These are phyloP conservation scores for Trichoderma erinaceum DNA, from an alignment of 495 filamentous ascomycete genomes.

Conservation along the genomic window DNA sequence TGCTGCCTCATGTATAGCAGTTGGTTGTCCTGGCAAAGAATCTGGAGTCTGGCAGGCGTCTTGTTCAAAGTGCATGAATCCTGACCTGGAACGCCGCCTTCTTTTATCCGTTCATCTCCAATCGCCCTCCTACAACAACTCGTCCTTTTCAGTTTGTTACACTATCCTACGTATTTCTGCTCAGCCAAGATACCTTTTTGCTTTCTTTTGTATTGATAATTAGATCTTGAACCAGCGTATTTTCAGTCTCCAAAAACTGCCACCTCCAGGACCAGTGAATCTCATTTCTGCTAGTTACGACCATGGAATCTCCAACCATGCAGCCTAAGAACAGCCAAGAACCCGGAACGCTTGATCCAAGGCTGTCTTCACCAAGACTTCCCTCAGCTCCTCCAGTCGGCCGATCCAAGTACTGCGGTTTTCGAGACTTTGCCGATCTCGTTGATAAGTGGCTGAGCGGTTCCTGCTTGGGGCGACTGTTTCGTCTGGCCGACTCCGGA, in stretches of 20 bases:
- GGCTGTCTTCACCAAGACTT: not conserved
- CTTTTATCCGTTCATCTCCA: too few species aligned
- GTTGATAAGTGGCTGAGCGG: conserved; percentile 8
- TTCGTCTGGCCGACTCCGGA: conserved; percentile 63
- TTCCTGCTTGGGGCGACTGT: conserved; percentile 25
- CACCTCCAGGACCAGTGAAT: not conserved
- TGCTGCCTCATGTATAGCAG: not conserved
- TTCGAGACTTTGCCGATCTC: conserved; percentile 9
- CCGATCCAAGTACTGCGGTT: conserved; percentile 3
- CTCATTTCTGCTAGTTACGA: not conserved
- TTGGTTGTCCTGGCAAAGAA: not conserved
- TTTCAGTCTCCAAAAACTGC: not conserved
- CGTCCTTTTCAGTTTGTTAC: too few species aligned
- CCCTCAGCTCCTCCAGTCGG: not conserved
- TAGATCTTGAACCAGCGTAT: not conserved
- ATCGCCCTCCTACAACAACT: too few species aligned
- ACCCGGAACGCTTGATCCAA: not conserved
- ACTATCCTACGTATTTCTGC: too few species aligned
- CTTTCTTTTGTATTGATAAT: too few species aligned
- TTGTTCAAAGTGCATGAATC: not conserved
- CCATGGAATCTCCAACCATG: not conserved
- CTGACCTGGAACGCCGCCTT: too few species aligned
- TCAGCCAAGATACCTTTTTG: too few species aligned
- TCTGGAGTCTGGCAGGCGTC: not conserved
- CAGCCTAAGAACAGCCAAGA: not conserved